Evolutionary conservation across 176 grass and related monocot genomes (phyloP).

Genomic region (Oryza officinalis): DNA sequence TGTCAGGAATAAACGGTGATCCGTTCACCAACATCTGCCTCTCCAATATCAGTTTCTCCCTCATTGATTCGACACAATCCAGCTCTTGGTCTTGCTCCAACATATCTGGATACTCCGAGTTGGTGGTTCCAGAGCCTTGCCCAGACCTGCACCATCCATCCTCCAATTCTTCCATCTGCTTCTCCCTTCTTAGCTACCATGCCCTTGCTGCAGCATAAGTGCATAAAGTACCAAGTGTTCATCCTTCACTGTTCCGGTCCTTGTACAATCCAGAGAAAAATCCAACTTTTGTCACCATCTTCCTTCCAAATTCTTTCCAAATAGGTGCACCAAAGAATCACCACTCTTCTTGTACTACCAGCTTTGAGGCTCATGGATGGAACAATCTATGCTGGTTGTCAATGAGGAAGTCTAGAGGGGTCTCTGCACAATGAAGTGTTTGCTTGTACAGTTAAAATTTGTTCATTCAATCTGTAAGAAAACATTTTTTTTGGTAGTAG

Average conservation of each 20-base stretch:
- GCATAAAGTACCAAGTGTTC: constrained; percentile 25
- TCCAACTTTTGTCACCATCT: constrained; percentile 12
- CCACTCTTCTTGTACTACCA: constrained; percentile 6
- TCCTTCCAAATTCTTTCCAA: constrained; percentile 52
- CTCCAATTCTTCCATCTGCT: constrained; percentile 59
- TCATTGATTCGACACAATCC: constrained; percentile 41
- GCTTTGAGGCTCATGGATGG: constrained; percentile 22
- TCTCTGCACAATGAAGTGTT: constrained; percentile 28
- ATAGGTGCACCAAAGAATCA: constrained; percentile 37
- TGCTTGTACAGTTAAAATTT: constrained; percentile 81
- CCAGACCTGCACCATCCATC: constrained; percentile 45
- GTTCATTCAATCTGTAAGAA: constrained; percentile 91
- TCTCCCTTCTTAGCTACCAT: constrained; percentile 47
- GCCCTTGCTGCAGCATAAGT: constrained; percentile 52
- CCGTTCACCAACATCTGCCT: constrained; percentile 79
- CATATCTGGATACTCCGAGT: constrained; percentile 71
- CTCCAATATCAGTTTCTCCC: constrained; percentile 57
- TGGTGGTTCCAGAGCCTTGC: constrained; percentile 67
- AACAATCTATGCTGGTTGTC: constrained; percentile 3
- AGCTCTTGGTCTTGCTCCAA: constrained; percentile 71
- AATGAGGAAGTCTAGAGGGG: constrained; percentile 9
- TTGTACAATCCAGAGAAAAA: constrained; percentile 50
- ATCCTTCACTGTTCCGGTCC: constrained; percentile 34
- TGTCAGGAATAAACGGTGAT: constrained; percentile 69
- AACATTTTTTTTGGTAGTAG: constrained; percentile 57